These are phyloP conservation scores for Neurospora crassa DNA, from an alignment of 2,329 filamentous ascomycete species.

Conservation along the genomic window DNA sequence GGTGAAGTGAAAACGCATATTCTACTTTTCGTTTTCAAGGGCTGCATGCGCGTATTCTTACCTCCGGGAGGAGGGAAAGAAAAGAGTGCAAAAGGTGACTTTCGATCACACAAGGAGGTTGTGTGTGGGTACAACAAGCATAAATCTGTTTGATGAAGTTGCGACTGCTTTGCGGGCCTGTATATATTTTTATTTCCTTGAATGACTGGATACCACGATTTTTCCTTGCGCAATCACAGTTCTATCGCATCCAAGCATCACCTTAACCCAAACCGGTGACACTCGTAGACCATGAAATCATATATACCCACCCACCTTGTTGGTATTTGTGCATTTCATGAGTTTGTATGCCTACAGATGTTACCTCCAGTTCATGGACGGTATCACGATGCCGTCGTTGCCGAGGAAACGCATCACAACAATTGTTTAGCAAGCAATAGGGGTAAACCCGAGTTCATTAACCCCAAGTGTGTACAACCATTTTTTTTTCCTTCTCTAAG, in stretches of 20 bases:
- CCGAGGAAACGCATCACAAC: background rate
- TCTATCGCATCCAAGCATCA: background rate
- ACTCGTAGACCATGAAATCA: background rate
- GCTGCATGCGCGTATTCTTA: background rate
- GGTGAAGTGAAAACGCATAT: background rate
- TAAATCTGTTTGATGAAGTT: background rate
- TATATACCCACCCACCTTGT: background rate
- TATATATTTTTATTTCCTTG: slow-evolving; percentile 3
- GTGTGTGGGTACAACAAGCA: background rate
- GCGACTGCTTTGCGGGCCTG: background rate
- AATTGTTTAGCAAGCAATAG: background rate
- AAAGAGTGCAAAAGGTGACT: background rate
- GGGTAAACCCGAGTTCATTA: background rate
- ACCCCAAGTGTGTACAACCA: background rate
- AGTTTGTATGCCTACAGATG: background rate
- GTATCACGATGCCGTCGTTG: background rate
- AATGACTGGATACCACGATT: slow-evolving; percentile 5
- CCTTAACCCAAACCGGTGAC: background rate
- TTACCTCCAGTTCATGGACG: background rate
- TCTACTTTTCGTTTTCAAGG: slow-evolving; percentile 1
- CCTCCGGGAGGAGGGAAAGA: background rate
- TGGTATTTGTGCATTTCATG: background rate
- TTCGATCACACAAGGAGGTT: background rate
- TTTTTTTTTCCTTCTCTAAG: background rate
- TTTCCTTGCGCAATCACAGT: background rate